These are phyloP conservation scores for Fragaria ananassa DNA, from an alignment of 306 rosid genomes.

Conservation along the genomic window DNA sequence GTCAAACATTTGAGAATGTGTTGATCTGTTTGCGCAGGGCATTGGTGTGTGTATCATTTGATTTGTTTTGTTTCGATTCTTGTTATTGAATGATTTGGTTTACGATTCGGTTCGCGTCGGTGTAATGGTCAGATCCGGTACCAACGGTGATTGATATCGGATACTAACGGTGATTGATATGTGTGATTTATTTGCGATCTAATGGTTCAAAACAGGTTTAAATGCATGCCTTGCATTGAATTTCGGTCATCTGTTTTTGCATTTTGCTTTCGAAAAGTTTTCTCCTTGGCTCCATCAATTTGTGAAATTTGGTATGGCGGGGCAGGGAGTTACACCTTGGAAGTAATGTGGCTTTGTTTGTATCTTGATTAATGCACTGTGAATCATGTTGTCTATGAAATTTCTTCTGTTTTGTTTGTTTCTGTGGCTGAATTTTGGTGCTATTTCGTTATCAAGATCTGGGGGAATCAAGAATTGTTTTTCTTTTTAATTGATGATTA, in stretches of 20 bases:
- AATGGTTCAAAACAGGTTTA: too few relatives aligned
- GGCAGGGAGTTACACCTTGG: background rate
- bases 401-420: background rate
- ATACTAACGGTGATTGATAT: background rate
- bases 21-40: background rate
- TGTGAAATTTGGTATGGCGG: background rate
- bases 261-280: background rate
- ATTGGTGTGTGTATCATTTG: background rate
- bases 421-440: background rate
- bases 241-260: background rate
- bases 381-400: background rate
- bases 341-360: background rate
- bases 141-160: background rate
- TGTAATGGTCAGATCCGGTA: slow-evolving; percentile 3
- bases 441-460: background rate
- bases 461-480: background rate
- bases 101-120: background rate
- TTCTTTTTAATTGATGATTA: background rate
- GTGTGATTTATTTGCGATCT: background rate
- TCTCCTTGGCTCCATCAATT: background rate
- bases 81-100: background rate
- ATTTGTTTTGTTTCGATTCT: background rate
- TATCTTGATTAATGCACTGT: background rate
- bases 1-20: background rate
- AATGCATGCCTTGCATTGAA: background rate